Conservation (phyloP, 139 green algal species). For the Asterochloris erici region DNA sequence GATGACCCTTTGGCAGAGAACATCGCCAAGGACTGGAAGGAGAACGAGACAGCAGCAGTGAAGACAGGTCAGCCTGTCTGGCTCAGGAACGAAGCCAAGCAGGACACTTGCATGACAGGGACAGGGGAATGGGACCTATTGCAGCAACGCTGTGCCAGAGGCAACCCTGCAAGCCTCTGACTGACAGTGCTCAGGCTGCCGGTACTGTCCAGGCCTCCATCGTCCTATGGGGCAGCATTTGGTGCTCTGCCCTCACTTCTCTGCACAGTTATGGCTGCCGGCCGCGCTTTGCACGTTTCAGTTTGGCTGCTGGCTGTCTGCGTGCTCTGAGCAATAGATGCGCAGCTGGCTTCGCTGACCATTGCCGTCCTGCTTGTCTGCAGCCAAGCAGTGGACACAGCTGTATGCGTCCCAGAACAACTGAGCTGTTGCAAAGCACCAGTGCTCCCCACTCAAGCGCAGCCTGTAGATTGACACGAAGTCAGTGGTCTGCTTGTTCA, state of each 20-base stretch:
- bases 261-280: neutral
- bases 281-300: neutral
- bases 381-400: slow-evolving; percentile 51
- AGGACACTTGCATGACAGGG: no score
- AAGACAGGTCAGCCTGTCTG: slow-evolving; percentile 28
- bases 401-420: slow-evolving; percentile 26
- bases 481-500: no score
- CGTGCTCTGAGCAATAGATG: no score
- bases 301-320: neutral
- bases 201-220: neutral
- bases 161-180: neutral
- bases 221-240: neutral
- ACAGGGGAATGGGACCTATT: neutral
- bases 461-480: no score
- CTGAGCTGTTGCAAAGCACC: no score
- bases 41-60: slow-evolving; percentile 87
- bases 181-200: neutral
- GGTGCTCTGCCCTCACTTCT: neutral
- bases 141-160: neutral
- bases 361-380: neutral
- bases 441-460: no score
- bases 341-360: neutral
- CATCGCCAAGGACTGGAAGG: slow-evolving; percentile 97
- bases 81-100: no score
- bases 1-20: slow-evolving; percentile 96